A percentile compares a stretch with the other conserved stretches of the same genome.
These are phyloP conservation scores for Plasmodium vinckei DNA, from an alignment of 169 alveolate species.

Conservation along the genomic window DNA sequence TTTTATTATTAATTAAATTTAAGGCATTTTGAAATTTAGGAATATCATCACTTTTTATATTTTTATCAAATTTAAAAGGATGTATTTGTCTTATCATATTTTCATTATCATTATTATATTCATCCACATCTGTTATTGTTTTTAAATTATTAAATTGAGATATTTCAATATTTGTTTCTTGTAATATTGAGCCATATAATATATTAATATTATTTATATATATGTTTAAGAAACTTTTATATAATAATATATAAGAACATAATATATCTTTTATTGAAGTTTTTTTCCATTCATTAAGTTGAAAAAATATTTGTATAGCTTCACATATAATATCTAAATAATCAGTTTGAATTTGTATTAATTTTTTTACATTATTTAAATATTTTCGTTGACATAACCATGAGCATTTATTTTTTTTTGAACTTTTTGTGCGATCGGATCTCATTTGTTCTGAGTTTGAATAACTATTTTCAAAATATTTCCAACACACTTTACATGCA, in stretches of 20 bases:
- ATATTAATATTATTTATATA: slow-evolving; percentile 71
- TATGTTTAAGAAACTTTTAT: slow-evolving; percentile 59
- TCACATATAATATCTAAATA: slow-evolving; percentile 43
- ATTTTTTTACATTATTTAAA: slow-evolving; percentile 59
- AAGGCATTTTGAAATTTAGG: slow-evolving; percentile 59
- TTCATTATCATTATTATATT: background rate
- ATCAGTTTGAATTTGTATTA: slow-evolving; percentile 68
- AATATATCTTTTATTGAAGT: slow-evolving; percentile 46
- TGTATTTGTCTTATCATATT: slow-evolving; percentile 31
- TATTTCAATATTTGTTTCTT: slow-evolving; percentile 45
- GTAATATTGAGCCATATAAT: slow-evolving; percentile 56
- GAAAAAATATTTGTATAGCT: slow-evolving; percentile 62
- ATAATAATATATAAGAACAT: slow-evolving; percentile 58
- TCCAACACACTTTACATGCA: slow-evolving; percentile 60
- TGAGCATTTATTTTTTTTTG: slow-evolving; percentile 71
- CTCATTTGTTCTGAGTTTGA: slow-evolving; percentile 61
- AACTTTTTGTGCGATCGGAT: slow-evolving; percentile 59
- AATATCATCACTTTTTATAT: slow-evolving; percentile 17
- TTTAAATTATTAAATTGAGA: slow-evolving; percentile 58
- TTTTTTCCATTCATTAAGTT: slow-evolving; percentile 73
- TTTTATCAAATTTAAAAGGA: slow-evolving; percentile 31
- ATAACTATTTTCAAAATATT: slow-evolving; percentile 74
- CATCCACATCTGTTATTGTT: slow-evolving; percentile 26
- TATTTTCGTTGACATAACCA: slow-evolving; percentile 77
- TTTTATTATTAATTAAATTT: slow-evolving; percentile 31